Base-by-base conservation (phyloP, 1,139 yeast species). In the Scheffersomyces lignicola region DNA sequence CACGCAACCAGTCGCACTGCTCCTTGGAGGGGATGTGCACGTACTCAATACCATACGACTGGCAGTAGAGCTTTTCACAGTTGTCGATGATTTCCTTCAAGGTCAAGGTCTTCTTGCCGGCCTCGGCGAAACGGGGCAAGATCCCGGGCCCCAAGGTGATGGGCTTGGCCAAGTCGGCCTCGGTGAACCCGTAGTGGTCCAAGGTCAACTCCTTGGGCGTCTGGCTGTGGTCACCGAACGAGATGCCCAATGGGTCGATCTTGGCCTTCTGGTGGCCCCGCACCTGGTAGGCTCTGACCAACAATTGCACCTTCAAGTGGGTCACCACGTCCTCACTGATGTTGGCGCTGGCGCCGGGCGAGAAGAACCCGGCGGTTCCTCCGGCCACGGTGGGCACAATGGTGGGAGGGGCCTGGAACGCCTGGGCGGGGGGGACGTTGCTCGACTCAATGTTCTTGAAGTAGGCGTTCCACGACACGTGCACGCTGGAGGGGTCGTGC, bases 1-100 rank as follows among this genome's bases (percentile, higher is more conserved):
- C 95, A 72, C 98, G 84, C 58, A 92, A 79, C 99, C 98, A 92
- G 65, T 92, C 97, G 73, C 97, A 94, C 67, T 86, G 86, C 54
- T 80, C 88, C 63, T 95, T 84, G 39, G 95, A 86, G 43, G 98
- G 97, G 50, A 92, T 94, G 67, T 92, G 99, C 54, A 92, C 85
- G 67, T 89, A 92, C 69, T 92, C 97, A 42, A 87, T 78, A 68
- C 97, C 98, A 60, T 89, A 89, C 33, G 86, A 69, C 31, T 84
- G 77, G 68, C 97, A 89, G 74, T 94, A 92, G 52, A 87, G 76
- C 48, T 73, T 71, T 67, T 94, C 96, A 66, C 96, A 84, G 45
- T 78, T 68, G 31, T 69, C 77, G 47, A 92, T 75, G 51, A 92
- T 78, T 55, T 90, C 96, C 52, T 78, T 78, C 51, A 92, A 72